Evolutionary conservation across 129 eudicot genomes (phyloP), one percentile per base, ranked within the genome.

Genomic region (Pulicaria dysenterica): DNA sequence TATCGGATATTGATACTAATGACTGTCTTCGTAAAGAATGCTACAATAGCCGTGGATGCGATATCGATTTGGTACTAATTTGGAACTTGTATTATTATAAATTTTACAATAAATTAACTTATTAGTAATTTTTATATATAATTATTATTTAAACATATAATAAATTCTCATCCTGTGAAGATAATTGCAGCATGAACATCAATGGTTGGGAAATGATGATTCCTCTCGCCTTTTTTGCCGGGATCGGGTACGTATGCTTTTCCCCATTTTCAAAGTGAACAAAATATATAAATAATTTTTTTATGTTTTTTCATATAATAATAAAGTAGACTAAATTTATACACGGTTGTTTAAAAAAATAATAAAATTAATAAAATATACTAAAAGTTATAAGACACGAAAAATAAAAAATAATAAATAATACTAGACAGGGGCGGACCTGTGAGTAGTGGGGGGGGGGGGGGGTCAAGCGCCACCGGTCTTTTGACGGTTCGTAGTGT

Each of bases 171-270:
- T 68, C 54, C 7, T 14, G 64, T 42, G 15, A 41, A 51, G 10
- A 65, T 47, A 36, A 71, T 47, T 78, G 69, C 87, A 92, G 97
- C 84, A 84, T 86, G 94, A 82, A 78, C n/a, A 86, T 88, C 36
- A 86, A 89, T 77, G 87, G 86, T 8, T 92, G 96, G 96, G 94
- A 92, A 76, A 77, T 92, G 93, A 92, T 85, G 86, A 86, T 92
- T 46, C 94, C 97, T 40, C 77, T 92, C 1, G 95, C 91, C 46
- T 92, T 91, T 80, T 91, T 88, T n/a, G 95, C 92, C 12, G 97
- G 90, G 31, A 82, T 88, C 10, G 92, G 97, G 97, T 88, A 86
- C 10, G 40, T 41, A 10, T 15, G 15, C 2, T 24, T 24, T 24
- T 24, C 31, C 2, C 31, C 31, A 0, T 24, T 24, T 24, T 24